Conservation (phyloP, 1,284 basidiomycete species). For the Cyathus olla region DNA sequence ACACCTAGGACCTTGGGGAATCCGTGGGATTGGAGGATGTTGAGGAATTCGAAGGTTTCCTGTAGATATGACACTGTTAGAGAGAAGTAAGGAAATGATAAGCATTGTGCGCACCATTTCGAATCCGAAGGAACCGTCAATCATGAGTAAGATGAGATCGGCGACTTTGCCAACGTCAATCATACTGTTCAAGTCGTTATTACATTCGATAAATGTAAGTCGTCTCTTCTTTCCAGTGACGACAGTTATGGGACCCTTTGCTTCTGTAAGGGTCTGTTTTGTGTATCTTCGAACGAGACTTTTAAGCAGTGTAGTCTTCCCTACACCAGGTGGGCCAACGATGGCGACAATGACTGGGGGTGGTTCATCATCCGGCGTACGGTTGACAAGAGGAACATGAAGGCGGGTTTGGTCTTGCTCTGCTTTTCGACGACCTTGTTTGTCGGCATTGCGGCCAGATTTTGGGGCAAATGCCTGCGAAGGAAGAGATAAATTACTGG, state of each 20-base stretch:
- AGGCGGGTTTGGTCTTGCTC: constrained; percentile 95
- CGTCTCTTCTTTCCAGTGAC: constrained; percentile 93
- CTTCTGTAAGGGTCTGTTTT: constrained; percentile 93
- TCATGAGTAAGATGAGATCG: constrained; percentile 96
- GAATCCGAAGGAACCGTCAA: constrained; percentile 98
- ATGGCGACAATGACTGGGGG: constrained; percentile 98
- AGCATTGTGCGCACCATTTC: constrained; percentile 84
- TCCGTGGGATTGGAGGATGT: constrained; percentile 96
- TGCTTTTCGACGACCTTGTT: constrained; percentile 90
- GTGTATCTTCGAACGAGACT: constrained; percentile 94
- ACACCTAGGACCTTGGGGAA: constrained; percentile 99
- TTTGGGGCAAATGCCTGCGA: constrained; percentile 92
- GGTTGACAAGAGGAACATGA: constrained; percentile 96
- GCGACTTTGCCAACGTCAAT: constrained; percentile 98
- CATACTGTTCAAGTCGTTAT: constrained; percentile 98
- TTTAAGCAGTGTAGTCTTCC: constrained; percentile 96
- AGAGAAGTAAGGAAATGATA: neutral
- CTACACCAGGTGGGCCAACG: constrained; percentile 97
- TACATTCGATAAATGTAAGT: constrained; percentile 97
- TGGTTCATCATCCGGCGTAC: constrained; percentile 92
- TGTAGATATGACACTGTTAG: constrained; percentile 36
- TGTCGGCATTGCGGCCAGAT: constrained; percentile 89
- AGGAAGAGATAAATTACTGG: neutral
- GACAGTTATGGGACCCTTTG: constrained; percentile 96
- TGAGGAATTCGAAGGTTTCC: constrained; percentile 99